phyloP scores from a whole-genome alignment of 257 asterid genomes.

The Fraxinus quadrangulata region DNA sequence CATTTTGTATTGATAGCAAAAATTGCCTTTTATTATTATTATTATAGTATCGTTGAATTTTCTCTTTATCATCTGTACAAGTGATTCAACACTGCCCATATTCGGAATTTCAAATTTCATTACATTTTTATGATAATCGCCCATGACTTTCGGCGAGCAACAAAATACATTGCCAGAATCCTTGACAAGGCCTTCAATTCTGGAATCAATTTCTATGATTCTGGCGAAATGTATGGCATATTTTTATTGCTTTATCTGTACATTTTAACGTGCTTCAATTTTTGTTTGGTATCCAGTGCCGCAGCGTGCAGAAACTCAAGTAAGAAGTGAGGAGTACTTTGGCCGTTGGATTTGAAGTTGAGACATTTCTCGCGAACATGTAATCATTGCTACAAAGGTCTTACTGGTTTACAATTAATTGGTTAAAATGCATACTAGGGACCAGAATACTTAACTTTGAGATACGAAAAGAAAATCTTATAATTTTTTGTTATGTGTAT shows the following conservation, averaged over 20 bases:
- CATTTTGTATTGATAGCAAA: neutral
- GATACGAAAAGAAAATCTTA: neutral
- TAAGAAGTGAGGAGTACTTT: constrained; percentile 78
- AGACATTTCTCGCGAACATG: constrained; percentile 58
- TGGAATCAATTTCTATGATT: constrained; percentile 82
- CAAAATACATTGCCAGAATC: constrained; percentile 66
- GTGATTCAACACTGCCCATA: too few relatives aligned
- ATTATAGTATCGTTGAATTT: too few relatives aligned
- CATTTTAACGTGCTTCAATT: too few relatives aligned
- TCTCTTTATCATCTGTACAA: too few relatives aligned
- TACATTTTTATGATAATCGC: neutral
- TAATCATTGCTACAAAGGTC: constrained; percentile 91
- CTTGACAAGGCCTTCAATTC: constrained; percentile 71
- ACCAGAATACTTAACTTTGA: too few relatives aligned
- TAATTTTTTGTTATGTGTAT: neutral
- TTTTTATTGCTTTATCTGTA: neutral
- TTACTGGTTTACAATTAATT: neutral
- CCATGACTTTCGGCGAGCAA: constrained; percentile 76
- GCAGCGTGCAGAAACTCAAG: constrained; percentile 75
- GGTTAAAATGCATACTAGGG: too few relatives aligned
- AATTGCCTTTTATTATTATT: neutral
- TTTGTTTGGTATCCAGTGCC: constrained; percentile 75
- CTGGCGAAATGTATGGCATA: constrained; percentile 68
- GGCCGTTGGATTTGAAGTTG: constrained; percentile 45
- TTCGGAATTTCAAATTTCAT: neutral